Evolutionary conservation across 1,139 yeast genomes (phyloP), one percentile per base, ranked within the genome.

Genomic region (Hyphopichia pseudoburtonii): DNA sequence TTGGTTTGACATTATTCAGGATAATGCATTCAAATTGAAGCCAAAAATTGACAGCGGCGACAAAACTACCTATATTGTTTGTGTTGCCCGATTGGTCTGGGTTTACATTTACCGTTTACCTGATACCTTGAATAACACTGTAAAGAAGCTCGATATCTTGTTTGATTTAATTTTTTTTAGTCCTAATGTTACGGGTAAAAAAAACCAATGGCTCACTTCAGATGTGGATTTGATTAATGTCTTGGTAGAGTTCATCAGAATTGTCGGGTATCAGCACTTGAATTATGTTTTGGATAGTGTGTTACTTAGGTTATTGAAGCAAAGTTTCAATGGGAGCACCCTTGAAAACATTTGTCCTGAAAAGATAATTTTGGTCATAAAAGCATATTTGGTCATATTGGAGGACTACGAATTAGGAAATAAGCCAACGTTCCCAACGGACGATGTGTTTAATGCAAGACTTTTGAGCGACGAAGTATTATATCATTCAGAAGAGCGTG

Each of bases 41-140:
- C 66, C 73, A 3, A 63, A 62, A 35, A 64, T 60, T 33, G 70
- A 63, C 47, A 67, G 52, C 28, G 80, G 78, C 18, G 95, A 86
- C 40, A 81, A 82, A 44, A 69, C 78, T 1, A 76, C 79, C 1
- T 74, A 80, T 36, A 73, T 87, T 11, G 76, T 79, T 0, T 83
- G 92, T 37, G 62, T 82, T 7, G 74, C 95, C 0, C 66, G 96
- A 39, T 65, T 94, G 25, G 60, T 86, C 1, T 94, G 98, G 98
- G 95, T 90, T 0, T 92, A 86, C 52, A 64, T 90, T 23, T 87
- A 84, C 57, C 72, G 98, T 42, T 80, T 90, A 45, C 78, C 95
- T 0, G 98, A 94, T 50, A 85, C 97, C 0, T 66, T 90, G 47
- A 90, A 90, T 55, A 84, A 86, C 42, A 89, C 96, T 0, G 80